Evolutionary conservation across 108 stramenopile species (phyloP).

Genomic region (Cyclotella choctawhatcheeana): DNA sequence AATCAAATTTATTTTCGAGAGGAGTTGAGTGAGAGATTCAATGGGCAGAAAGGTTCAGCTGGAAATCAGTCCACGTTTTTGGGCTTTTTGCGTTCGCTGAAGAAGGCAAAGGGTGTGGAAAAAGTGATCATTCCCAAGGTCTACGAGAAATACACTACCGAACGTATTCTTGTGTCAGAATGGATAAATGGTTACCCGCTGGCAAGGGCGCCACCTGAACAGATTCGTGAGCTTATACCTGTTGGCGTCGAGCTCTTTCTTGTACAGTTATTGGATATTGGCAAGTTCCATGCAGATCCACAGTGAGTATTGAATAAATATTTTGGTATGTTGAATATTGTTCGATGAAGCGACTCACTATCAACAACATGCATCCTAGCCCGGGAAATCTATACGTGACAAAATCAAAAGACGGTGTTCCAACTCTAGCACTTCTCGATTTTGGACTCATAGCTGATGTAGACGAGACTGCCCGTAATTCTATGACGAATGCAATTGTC

Average conservation of each 20-base stretch:
- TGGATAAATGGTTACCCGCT: slow-evolving; percentile 86
- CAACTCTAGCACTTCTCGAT: slow-evolving; percentile 78
- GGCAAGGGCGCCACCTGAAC: slow-evolving; percentile 56
- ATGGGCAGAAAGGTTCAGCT: background rate
- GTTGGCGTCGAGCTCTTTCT: slow-evolving; percentile 88
- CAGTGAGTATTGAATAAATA: slow-evolving; percentile 34
- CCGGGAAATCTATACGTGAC: slow-evolving; percentile 74
- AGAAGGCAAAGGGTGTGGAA: background rate
- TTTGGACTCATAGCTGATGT: slow-evolving; percentile 89
- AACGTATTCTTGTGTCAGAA: slow-evolving; percentile 51
- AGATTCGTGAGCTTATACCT: slow-evolving; percentile 76
- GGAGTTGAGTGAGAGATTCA: slow-evolving; percentile 42
- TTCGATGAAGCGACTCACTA: background rate
- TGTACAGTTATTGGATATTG: slow-evolving; percentile 87
- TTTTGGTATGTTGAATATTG: background rate
- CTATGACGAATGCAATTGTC: slow-evolving; percentile 88
- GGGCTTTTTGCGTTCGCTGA: background rate
- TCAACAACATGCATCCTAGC: background rate
- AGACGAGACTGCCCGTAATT: slow-evolving; percentile 49
- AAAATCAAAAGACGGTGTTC: slow-evolving; percentile 35
- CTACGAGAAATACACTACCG: slow-evolving; percentile 42
- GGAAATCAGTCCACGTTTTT: slow-evolving; percentile 1
- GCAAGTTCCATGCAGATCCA: slow-evolving; percentile 86
- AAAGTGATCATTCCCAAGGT: slow-evolving; percentile 54
- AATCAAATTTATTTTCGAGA: slow-evolving; percentile 60